A percentile compares a stretch with the other conserved stretches of the same genome.
Conservation (phyloP, 2,329 filamentous ascomycete genomes). For the Tolypocladium capitatum region DNA sequence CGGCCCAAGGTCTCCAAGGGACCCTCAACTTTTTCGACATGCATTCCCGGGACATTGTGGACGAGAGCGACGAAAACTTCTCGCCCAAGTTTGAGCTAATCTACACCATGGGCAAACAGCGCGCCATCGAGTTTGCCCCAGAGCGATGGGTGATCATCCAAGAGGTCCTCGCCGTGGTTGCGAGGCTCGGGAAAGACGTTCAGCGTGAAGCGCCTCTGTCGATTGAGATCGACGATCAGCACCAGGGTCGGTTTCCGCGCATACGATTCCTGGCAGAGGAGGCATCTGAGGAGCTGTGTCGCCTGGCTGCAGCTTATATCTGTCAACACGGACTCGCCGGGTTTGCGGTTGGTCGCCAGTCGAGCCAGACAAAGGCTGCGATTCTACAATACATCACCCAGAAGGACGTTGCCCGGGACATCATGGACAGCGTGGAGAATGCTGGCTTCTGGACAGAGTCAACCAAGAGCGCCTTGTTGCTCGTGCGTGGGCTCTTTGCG, state of each 20-base stretch:
- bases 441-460: slow-evolving; percentile 21
- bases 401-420: slow-evolving; percentile 8
- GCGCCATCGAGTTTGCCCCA: slow-evolving; percentile 34
- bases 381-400: slow-evolving; percentile 30
- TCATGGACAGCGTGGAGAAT: slow-evolving; percentile 21
- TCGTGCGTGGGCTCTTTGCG: slow-evolving; percentile 41
- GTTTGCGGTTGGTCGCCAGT: slow-evolving; percentile 25
- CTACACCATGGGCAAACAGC: slow-evolving; percentile 44
- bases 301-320: slow-evolving; percentile 22
- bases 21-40: slow-evolving; percentile 29
- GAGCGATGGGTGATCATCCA: slow-evolving; percentile 43
- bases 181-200: slow-evolving; percentile 14
- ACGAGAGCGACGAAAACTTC: slow-evolving; percentile 51
- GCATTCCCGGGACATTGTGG: slow-evolving; percentile 39
- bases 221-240: slow-evolving; percentile 24
- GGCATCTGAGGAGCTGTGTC: slow-evolving; percentile 15
- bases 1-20: slow-evolving; percentile 21
- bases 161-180: slow-evolving; percentile 32
- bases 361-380: slow-evolving; percentile 12
- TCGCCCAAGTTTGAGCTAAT: slow-evolving; percentile 44
- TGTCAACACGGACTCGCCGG: slow-evolving; percentile 24
- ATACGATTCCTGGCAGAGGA: slow-evolving; percentile 29
- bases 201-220: slow-evolving; percentile 17
- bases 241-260: slow-evolving; percentile 27
- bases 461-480: slow-evolving; percentile 21